Conservation (phyloP, 306 rosid genomes). For the Vigna reflexopilosa region DNA sequence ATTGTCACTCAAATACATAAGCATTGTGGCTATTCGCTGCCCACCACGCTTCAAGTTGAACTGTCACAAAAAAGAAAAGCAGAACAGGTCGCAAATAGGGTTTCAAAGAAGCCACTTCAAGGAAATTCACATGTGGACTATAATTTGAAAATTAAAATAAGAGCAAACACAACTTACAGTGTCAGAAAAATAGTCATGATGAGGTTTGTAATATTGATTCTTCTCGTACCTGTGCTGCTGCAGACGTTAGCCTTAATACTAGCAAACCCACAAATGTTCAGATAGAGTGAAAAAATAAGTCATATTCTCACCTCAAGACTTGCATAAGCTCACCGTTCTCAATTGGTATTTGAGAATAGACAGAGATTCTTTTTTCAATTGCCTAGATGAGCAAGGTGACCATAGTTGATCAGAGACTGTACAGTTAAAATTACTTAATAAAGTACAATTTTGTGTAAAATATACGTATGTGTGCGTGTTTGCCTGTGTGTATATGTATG, state of each 20-base stretch:
- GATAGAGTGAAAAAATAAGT: slow-evolving; percentile 35
- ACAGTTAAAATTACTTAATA: slow-evolving; percentile 22
- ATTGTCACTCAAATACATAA: slow-evolving; percentile 89
- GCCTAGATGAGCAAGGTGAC: slow-evolving; percentile 66
- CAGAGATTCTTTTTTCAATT: slow-evolving; percentile 92
- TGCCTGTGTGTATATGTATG: no score
- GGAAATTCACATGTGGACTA: slow-evolving; percentile 36
- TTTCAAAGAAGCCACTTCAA: slow-evolving; percentile 35
- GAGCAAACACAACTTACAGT: slow-evolving; percentile 66
- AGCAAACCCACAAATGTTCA: slow-evolving; percentile 37
- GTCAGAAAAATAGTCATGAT: slow-evolving; percentile 97
- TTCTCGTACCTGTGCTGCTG: slow-evolving; percentile 98
- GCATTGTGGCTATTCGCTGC: slow-evolving; percentile 95
- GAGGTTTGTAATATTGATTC: slow-evolving; percentile 85
- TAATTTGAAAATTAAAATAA: slow-evolving; percentile 14
- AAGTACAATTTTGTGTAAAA: not conserved
- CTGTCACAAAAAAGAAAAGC: slow-evolving; percentile 52
- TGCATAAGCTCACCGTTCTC: slow-evolving; percentile 97
- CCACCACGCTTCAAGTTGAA: slow-evolving; percentile 99
- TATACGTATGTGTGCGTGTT: no score
- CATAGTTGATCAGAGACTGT: slow-evolving; percentile 42
- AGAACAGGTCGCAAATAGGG: slow-evolving; percentile 17
- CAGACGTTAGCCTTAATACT: slow-evolving; percentile 72
- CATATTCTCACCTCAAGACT: slow-evolving; percentile 80
- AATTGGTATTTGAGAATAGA: slow-evolving; percentile 87